These are phyloP conservation scores for Xylaria sp. DNA, from an alignment of 2,329 filamentous ascomycete species.

Conservation along the genomic window DNA sequence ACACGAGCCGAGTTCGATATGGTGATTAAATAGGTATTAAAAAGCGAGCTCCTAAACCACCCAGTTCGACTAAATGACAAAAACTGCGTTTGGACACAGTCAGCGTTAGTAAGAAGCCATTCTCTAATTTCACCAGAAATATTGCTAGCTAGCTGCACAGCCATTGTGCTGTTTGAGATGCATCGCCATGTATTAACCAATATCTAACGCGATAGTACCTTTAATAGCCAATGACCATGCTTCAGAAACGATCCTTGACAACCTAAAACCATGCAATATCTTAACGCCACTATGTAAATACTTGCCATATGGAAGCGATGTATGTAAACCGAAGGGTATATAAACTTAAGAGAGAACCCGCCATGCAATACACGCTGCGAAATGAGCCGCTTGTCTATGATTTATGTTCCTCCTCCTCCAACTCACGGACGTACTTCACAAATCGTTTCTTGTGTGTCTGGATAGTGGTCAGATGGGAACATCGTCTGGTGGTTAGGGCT, in stretches of 20 bases:
- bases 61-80: background rate
- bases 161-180: background rate
- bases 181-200: background rate
- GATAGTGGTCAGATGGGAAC: constrained; percentile 35
- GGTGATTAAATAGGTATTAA: too few relatives aligned
- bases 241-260: background rate
- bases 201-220: background rate
- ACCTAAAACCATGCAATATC: constrained; percentile 24
- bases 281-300: constrained; percentile 31
- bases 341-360: constrained; percentile 2
- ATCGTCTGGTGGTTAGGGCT: background rate
- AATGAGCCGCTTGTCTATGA: constrained; percentile 31
- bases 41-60: too few relatives aligned
- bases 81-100: background rate
- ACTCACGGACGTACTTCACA: constrained; percentile 90
- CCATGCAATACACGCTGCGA: background rate
- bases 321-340: constrained; percentile 14
- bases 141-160: background rate
- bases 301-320: constrained; percentile 16
- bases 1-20: too few relatives aligned
- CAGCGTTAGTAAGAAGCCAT: background rate
- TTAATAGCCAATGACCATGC: background rate
- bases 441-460: constrained; percentile 95
- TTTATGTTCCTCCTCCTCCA: constrained; percentile 66
- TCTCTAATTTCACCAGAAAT: background rate